Evolutionary conservation across 345 rosid species (phyloP).

Genomic region (Pistacia vera): DNA sequence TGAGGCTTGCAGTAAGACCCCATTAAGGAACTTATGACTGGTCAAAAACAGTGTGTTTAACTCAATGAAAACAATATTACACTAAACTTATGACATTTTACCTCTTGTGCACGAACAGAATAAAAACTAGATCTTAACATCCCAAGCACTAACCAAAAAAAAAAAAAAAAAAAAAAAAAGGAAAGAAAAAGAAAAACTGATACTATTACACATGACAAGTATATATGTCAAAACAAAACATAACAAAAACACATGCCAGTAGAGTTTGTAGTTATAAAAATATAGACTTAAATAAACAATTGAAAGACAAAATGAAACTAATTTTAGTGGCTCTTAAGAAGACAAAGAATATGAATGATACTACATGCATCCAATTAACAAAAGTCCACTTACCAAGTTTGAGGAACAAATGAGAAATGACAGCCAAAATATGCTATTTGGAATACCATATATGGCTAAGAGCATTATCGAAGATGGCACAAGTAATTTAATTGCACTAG

Average conservation of each 20-base stretch:
- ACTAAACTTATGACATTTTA: neutral
- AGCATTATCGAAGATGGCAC: conserved; percentile 56
- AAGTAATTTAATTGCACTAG: conserved; percentile 45
- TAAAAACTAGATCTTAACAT: too few relatives aligned
- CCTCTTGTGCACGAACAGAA: too few relatives aligned
- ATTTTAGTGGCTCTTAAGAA: neutral
- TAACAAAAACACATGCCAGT: neutral
- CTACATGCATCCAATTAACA: conserved; percentile 4
- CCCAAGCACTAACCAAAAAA: too few relatives aligned
- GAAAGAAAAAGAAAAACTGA: too few relatives aligned
- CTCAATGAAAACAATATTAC: neutral
- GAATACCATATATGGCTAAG: conserved; percentile 48
- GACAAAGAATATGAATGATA: neutral
- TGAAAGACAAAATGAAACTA: neutral
- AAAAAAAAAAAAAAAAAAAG: too few relatives aligned
- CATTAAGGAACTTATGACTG: neutral
- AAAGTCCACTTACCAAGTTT: conserved; percentile 67
- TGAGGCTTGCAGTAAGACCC: neutral
- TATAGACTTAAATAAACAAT: neutral
- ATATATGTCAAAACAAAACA: too few relatives aligned
- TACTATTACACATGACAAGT: too few relatives aligned
- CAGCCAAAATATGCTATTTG: conserved; percentile 59
- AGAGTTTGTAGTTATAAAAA: neutral
- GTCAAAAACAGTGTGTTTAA: neutral
- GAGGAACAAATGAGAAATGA: conserved; percentile 52